phyloP scores from a whole-genome alignment of 768 basidiomycete genomes.

The Tylopilus subfusipes region DNA sequence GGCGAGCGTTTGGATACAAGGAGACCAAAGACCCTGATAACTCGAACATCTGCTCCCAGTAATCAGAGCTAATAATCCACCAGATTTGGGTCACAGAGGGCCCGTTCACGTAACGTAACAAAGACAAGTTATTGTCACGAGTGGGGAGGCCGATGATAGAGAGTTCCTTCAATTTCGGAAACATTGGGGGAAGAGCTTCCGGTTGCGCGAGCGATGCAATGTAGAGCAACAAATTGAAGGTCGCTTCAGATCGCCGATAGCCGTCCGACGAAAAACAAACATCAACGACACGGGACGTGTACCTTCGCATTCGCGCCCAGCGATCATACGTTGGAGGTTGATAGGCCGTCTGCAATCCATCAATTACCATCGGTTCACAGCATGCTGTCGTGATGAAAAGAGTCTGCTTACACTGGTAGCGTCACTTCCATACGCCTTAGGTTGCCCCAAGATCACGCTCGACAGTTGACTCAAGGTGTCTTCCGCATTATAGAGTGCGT shows the following conservation, averaged over 20 bases:
- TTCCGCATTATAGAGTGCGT: no score
- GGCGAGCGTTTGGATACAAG: neutral
- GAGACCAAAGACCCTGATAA: neutral
- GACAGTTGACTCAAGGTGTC: no score
- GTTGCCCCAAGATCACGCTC: no score
- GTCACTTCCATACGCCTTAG: no score
- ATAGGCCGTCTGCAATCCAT: no score
- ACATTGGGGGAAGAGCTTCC: neutral
- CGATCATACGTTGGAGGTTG: no score
- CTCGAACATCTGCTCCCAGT: neutral
- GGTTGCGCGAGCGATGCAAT: neutral
- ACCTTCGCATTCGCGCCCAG: neutral
- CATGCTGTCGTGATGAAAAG: no score
- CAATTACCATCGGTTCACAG: no score
- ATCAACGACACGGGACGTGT: neutral
- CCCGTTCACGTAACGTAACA: neutral
- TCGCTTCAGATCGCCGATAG: no score
- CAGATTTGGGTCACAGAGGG: neutral
- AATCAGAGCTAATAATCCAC: neutral
- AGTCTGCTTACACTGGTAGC: no score
- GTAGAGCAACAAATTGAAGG: neutral
- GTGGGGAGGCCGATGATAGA: neutral
- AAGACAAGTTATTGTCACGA: neutral
- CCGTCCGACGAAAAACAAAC: no score
- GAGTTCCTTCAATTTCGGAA: neutral